A percentile compares a stretch with the other conserved stretches of the same genome.
phyloP scores from a whole-genome alignment of 768 basidiomycete genomes.

The Arthromyces matolae region DNA sequence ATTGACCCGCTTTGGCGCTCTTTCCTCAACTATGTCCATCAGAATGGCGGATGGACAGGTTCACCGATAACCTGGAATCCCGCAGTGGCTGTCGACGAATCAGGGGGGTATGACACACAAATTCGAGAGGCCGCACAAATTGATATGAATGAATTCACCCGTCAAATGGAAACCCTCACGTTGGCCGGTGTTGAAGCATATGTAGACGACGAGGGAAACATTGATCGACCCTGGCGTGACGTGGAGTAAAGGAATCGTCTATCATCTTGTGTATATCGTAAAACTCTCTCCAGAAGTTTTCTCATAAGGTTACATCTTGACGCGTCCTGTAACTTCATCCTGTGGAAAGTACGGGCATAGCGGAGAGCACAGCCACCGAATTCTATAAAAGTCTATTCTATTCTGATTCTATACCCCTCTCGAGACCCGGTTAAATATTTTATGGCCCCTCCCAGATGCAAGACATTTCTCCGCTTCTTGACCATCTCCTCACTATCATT shows the following conservation, averaged over 20 bases:
- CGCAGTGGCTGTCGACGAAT: constrained; percentile 16
- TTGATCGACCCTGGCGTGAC: constrained; percentile 21
- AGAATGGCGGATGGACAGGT: constrained; percentile 52
- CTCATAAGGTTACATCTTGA: no score
- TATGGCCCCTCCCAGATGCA: no score
- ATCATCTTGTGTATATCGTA: no score
- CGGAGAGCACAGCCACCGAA: no score
- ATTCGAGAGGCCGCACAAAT: constrained; percentile 21
- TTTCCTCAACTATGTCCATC: constrained; percentile 56
- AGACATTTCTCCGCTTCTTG: no score
- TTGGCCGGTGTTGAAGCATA: constrained; percentile 15
- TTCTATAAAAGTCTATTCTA: no score
- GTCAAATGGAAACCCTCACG: constrained; percentile 25
- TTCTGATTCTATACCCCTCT: no score
- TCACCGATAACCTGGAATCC: constrained; percentile 33
- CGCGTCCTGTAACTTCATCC: no score
- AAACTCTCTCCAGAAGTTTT: no score
- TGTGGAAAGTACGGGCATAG: no score
- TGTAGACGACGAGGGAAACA: constrained; percentile 13
- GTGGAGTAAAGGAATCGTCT: constrained; percentile 12
- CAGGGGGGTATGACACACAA: constrained; percentile 20
- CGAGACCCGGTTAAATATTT: no score
- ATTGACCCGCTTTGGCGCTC: constrained; percentile 57
- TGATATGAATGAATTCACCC: constrained; percentile 34
- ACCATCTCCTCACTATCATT: no score